These are phyloP conservation scores for Trichoderma sp. DNA, from an alignment of 2,329 filamentous ascomycete genomes.

Conservation along the genomic window DNA sequence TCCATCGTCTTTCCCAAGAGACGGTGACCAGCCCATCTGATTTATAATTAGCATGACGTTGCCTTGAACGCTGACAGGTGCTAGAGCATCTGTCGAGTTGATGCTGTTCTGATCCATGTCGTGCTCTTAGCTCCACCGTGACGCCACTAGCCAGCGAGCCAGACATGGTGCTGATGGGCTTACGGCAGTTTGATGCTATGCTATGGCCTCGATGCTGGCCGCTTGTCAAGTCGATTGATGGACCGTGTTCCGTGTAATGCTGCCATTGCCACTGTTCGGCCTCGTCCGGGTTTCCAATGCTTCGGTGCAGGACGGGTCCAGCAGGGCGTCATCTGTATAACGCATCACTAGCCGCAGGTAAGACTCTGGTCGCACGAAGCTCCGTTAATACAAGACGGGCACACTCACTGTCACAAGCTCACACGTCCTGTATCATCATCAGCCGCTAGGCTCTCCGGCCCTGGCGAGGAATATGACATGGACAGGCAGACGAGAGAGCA, in stretches of 20 bases:
- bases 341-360: not conserved
- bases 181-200: constrained; percentile 1
- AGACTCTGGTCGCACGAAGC: not conserved
- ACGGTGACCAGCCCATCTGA: not conserved
- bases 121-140: constrained; percentile 3
- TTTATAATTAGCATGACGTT: not conserved
- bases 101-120: constrained; percentile 5
- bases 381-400: not conserved
- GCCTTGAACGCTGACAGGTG: not conserved
- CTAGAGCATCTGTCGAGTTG: not conserved
- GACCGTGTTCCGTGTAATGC: not conserved
- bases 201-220: not conserved
- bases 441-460: constrained; percentile 1
- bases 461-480: not conserved
- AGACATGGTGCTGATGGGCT: constrained; percentile 18
- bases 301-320: not conserved
- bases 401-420: not conserved
- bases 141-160: constrained; percentile 11
- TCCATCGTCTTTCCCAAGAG: not conserved
- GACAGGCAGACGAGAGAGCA: not conserved
- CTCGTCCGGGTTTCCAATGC: not conserved
- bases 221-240: not conserved
- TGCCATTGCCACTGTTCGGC: not conserved
- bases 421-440: not conserved
- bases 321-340: not conserved